phyloP scores from a whole-genome alignment of 768 basidiomycete species.

The Pisolithus albus region DNA sequence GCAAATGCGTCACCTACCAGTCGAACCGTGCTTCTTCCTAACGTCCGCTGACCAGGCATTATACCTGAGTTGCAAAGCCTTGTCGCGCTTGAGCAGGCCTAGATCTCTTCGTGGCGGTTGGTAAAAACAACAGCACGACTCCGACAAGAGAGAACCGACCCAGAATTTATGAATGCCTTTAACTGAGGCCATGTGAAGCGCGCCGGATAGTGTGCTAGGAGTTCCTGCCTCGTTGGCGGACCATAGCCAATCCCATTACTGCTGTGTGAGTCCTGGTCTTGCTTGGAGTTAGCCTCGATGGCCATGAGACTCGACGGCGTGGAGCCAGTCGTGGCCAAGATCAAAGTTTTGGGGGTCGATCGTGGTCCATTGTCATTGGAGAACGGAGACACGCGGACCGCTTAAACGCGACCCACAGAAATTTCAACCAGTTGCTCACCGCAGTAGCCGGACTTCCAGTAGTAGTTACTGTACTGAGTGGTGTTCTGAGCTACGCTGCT shows the following conservation, averaged over 20 bases:
- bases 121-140: neutral
- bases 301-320: neutral
- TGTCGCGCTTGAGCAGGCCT: slow-evolving; percentile 71
- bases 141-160: slow-evolving; percentile 35
- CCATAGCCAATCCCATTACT: slow-evolving; percentile 45
- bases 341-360: no score
- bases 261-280: neutral
- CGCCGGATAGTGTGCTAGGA: slow-evolving; percentile 62
- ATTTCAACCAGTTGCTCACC: no score
- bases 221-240: slow-evolving; percentile 61
- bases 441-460: no score
- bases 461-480: no score
- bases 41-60: slow-evolving; percentile 50
- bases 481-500: no score
- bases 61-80: slow-evolving; percentile 61
- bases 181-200: slow-evolving; percentile 72
- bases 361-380: no score
- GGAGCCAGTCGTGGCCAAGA: no score
- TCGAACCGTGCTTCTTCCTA: slow-evolving; percentile 53
- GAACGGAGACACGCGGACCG: no score
- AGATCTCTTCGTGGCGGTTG: slow-evolving; percentile 51
- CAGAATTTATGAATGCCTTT: slow-evolving; percentile 73
- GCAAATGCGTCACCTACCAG: slow-evolving; percentile 40
- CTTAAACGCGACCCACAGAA: no score
- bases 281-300: slow-evolving; percentile 1